These are phyloP conservation scores for Neoboletus brunneissimus DNA, from an alignment of 768 basidiomycete genomes.

Conservation along the genomic window DNA sequence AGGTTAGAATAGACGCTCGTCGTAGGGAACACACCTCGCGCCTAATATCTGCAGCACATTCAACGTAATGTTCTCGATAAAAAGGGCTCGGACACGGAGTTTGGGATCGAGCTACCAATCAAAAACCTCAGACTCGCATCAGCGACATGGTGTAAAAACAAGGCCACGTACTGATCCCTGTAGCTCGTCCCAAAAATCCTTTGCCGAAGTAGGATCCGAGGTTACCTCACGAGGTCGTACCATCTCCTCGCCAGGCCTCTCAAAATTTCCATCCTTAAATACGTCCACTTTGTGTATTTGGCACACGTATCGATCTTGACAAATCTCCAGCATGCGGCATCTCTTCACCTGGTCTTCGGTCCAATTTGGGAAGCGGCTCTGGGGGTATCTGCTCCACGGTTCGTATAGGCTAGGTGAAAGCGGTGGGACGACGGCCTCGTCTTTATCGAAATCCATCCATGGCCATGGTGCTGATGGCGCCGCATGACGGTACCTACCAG, in stretches of 20 bases:
- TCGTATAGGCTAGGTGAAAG: background rate
- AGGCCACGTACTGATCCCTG: slow-evolving; percentile 21
- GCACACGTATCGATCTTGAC: slow-evolving; percentile 11
- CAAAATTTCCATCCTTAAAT: slow-evolving; percentile 12
- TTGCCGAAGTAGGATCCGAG: slow-evolving; percentile 7
- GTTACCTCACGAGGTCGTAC: slow-evolving; percentile 11
- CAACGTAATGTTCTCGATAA: too few species aligned
- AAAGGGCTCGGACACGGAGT: too few species aligned
- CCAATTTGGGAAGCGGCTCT: slow-evolving; percentile 56
- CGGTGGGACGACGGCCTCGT: slow-evolving; percentile 11
- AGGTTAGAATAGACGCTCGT: too few species aligned
- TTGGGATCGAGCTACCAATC: too few species aligned
- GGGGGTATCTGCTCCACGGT: slow-evolving; percentile 43
- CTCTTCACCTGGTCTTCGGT: slow-evolving; percentile 40
- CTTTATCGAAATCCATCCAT: slow-evolving; percentile 37
- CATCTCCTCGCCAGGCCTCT: slow-evolving; percentile 3
- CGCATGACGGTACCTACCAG: slow-evolving; percentile 34
- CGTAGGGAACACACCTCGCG: too few species aligned
- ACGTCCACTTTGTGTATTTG: slow-evolving; percentile 25
- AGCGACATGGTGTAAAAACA: background rate
- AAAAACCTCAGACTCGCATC: too few species aligned
- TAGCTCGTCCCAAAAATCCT: slow-evolving; percentile 32
- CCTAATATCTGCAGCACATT: too few species aligned
- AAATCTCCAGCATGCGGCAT: slow-evolving; percentile 33
- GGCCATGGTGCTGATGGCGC: slow-evolving; percentile 42